Conservation (phyloP, 2,329 filamentous ascomycete genomes). For the Phaeosphaeria sp. region DNA sequence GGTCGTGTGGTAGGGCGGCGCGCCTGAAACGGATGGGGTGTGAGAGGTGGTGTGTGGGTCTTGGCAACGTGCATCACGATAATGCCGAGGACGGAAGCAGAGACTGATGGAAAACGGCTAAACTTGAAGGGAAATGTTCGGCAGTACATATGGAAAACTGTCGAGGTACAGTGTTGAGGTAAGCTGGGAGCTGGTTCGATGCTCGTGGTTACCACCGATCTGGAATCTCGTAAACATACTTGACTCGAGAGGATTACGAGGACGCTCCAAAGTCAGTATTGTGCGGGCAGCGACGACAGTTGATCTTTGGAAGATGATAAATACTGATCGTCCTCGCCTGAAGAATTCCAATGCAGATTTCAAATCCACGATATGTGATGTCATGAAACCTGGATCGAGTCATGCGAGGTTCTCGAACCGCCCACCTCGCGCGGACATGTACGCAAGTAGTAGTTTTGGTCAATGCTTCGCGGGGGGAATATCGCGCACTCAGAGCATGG, state of each 20-base stretch:
- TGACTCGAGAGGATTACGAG: no score
- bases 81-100: slow-evolving; percentile 22
- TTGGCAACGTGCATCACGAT: slow-evolving; percentile 27
- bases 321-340: no score
- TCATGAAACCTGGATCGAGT: neutral
- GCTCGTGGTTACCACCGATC: no score
- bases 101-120: neutral
- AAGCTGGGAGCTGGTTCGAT: neutral
- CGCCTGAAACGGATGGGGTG: slow-evolving; percentile 39
- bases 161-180: neutral
- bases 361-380: neutral
- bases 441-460: neutral
- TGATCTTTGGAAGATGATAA: no score
- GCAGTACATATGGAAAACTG: neutral
- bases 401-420: neutral
- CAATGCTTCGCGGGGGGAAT: neutral
- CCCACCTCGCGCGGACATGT: neutral
- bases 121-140: neutral
- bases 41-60: slow-evolving; percentile 26
- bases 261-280: no score
- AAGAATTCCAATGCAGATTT: neutral
- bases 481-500: neutral
- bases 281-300: no score
- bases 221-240: no score
- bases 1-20: slow-evolving; percentile 9